These are phyloP conservation scores for Hydnomerulius pinastri DNA, from an alignment of 768 basidiomycete species.

Conservation along the genomic window DNA sequence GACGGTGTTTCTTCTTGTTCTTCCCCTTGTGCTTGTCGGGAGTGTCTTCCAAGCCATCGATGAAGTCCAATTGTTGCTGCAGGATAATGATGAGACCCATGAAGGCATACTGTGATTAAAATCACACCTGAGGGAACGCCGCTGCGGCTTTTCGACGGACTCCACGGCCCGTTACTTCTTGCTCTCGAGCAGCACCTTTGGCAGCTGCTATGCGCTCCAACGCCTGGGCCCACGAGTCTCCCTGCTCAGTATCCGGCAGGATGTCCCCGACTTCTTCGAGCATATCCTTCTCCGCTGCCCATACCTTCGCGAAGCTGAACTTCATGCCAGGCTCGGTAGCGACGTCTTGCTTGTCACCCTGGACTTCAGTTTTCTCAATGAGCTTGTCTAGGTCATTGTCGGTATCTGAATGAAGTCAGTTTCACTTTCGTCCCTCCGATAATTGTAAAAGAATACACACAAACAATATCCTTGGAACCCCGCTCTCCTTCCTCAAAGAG, in stretches of 20 bases:
- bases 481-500: conserved; percentile 71
- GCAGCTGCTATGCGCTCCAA: conserved; percentile 50
- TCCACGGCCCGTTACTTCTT: conserved; percentile 69
- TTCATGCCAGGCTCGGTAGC: conserved; percentile 53
- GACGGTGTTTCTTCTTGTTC: conserved; percentile 35
- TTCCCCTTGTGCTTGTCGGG: conserved; percentile 40
- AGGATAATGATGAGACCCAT: conserved; percentile 4
- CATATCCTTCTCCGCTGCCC: conserved; percentile 77
- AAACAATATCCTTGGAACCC: conserved; percentile 64
- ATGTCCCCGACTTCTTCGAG: conserved; percentile 69
- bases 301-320: conserved; percentile 91
- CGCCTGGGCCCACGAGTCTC: conserved; percentile 82
- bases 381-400: conserved; percentile 84
- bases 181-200: conserved; percentile 43
- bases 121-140: conserved; percentile 40
- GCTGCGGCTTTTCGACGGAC: conserved; percentile 70
- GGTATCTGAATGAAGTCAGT: conserved; percentile 49
- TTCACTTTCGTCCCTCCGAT: neutral
- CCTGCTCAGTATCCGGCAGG: conserved; percentile 46
- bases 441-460: conserved; percentile 39
- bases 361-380: conserved; percentile 81
- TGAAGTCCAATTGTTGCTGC: conserved; percentile 34
- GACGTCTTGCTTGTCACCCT: conserved; percentile 56
- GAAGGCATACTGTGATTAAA: neutral
- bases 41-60: conserved; percentile 37